Percentiles rank a stretch among this genome's conserved stretches.
Conservation (phyloP, 2,329 filamentous ascomycete genomes). For the Zalaria sp. region DNA sequence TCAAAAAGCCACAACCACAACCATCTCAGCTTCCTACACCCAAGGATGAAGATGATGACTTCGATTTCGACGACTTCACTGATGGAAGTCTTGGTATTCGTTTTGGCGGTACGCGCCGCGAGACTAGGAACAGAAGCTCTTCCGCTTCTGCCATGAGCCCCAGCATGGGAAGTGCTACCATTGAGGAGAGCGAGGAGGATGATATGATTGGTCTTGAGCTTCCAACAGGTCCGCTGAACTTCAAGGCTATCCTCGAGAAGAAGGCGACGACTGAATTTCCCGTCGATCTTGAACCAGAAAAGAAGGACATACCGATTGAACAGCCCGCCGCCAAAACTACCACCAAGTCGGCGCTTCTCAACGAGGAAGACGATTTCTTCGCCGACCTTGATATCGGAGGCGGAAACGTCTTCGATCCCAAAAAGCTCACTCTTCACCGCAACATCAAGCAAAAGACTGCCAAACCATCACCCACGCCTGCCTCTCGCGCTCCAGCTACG, state of each 20-base stretch:
- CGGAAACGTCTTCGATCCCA: slow-evolving; percentile 65
- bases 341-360: slow-evolving; percentile 18
- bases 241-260: slow-evolving; percentile 63
- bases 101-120: slow-evolving; percentile 72
- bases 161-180: slow-evolving; percentile 82
- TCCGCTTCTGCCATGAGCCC: slow-evolving; percentile 83
- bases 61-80: slow-evolving; percentile 83
- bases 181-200: slow-evolving; percentile 86
- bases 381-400: slow-evolving; percentile 76
- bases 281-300: slow-evolving; percentile 16
- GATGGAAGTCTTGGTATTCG: slow-evolving; percentile 87
- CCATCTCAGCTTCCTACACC: slow-evolving; percentile 51
- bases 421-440: slow-evolving; percentile 72
- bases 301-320: slow-evolving; percentile 13
- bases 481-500: slow-evolving; percentile 59
- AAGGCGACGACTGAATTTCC: slow-evolving; percentile 39
- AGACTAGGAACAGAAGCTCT: slow-evolving; percentile 69
- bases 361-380: slow-evolving; percentile 59
- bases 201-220: slow-evolving; percentile 79
- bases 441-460: slow-evolving; percentile 79
- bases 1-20: slow-evolving; percentile 22
- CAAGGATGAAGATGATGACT: slow-evolving; percentile 25
- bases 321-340: slow-evolving; percentile 20
- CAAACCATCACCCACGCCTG: slow-evolving; percentile 50
- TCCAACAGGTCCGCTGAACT: slow-evolving; percentile 70